Evolutionary conservation across 192 early-diverging fungal genomes (phyloP).

Genomic region (Rhizoclosmatium globosum): DNA sequence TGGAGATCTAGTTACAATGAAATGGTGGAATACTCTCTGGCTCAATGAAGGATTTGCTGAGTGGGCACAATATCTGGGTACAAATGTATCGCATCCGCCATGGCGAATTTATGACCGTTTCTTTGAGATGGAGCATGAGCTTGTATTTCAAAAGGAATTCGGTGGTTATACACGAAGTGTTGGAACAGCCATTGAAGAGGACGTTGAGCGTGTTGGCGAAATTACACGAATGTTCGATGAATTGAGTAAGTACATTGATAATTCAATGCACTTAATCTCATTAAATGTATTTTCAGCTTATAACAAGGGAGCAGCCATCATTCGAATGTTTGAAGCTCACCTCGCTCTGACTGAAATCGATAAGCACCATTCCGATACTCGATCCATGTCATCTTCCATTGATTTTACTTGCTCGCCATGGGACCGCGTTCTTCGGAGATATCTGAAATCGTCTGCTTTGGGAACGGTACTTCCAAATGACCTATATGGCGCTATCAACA

Average conservation of each 20-base stretch:
- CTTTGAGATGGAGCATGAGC: conserved; percentile 34
- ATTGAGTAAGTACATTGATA: conserved; percentile 23
- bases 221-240: conserved; percentile 38
- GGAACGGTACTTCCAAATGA: conserved; percentile 3
- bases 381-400: neutral
- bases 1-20: conserved; percentile 53
- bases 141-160: conserved; percentile 12
- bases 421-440: conserved; percentile 23
- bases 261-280: neutral
- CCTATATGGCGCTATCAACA: conserved; percentile 13
- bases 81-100: conserved; percentile 14
- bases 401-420: conserved; percentile 24
- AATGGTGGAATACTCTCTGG: conserved; percentile 54
- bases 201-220: neutral
- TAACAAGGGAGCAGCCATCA: conserved; percentile 39
- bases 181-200: neutral
- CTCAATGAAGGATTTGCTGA: conserved; percentile 58
- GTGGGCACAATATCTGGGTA: conserved; percentile 40
- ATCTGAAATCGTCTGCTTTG: conserved; percentile 9
- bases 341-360: conserved; percentile 8
- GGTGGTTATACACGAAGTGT: conserved; percentile 19
- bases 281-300: conserved; percentile 21
- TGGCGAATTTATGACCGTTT: conserved; percentile 43
- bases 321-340: conserved; percentile 39
- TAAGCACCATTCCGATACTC: neutral